Evolutionary conservation across 2,329 filamentous ascomycete genomes (phyloP), one percentile per base, ranked within the genome.

Genomic region (Pyrenophora tritici-repentis): DNA sequence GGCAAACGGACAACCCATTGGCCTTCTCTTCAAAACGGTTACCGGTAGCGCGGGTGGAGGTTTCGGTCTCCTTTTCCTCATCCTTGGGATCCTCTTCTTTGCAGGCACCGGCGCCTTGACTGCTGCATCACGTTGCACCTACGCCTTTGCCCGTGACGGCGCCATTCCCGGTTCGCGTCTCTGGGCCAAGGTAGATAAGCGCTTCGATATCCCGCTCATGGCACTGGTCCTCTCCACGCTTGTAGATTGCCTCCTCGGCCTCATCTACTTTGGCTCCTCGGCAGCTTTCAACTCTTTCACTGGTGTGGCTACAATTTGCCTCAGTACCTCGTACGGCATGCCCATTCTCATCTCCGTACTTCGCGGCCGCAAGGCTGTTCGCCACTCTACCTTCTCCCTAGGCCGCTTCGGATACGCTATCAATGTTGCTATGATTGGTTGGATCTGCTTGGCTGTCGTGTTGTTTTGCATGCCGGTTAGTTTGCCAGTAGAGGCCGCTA

Each of bases 271-370:
- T 58, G 89, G 89, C 8, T 89, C 86, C 1, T 82, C 83, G 0
- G 87, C 88, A 0, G 89, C 89, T 0, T 92, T 92, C 76, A 88
- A 87, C 77, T 86, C 85, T 8, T 91, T 92, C 72, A 91, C 88
- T 0, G 88, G 88, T 22, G 88, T 91, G 1, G 89, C 88, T 1
- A 91, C 88, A 4, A 91, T 92, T 67, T 91, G 88, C 58, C 81
- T 92, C 0, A 87, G 85, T 0, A 85, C 86, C 3, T 90, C 87
- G 0, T 92, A 92, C 70, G 88, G 86, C 12, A 79, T 91, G 13
- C 89, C 89, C 0, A 90, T 92, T 47, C 74, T 91, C 9, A 86
- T 92, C 50, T 87, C 81, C 9, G 75, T 92, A 3, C 61, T 91
- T 1, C 83, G 86, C 13, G 81, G 85, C 8, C 82, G 89, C n/a